Evolutionary conservation across 1,284 basidiomycete species (phyloP).

Genomic region (Ustanciosporium gigantosporum): DNA sequence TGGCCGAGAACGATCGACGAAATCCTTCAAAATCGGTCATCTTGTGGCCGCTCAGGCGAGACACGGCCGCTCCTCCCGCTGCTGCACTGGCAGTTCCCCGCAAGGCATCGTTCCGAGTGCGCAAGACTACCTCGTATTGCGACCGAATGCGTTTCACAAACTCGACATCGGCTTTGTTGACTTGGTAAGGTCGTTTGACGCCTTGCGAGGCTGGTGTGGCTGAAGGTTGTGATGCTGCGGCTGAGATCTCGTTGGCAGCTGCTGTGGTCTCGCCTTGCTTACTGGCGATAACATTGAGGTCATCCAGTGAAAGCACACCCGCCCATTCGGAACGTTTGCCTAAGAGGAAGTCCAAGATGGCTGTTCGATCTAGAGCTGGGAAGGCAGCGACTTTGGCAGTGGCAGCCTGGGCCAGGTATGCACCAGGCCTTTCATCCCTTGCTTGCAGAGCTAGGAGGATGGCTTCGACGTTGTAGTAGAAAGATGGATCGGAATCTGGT

Average conservation of each 20-base stretch:
- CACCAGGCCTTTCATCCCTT: slow-evolving; percentile 47
- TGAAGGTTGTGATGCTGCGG: background rate
- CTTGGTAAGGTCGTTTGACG: slow-evolving; percentile 51
- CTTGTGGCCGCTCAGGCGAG: slow-evolving; percentile 9
- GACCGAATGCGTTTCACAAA: slow-evolving; percentile 53
- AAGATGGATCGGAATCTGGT: slow-evolving; percentile 26
- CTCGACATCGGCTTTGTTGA: slow-evolving; percentile 48
- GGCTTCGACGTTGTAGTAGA: slow-evolving; percentile 49
- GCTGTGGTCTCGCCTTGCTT: background rate
- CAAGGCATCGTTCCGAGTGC: slow-evolving; percentile 48
- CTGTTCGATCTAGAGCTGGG: slow-evolving; percentile 46
- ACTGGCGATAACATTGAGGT: background rate
- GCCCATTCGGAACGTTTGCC: slow-evolving; percentile 50
- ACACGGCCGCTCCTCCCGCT: slow-evolving; percentile 16
- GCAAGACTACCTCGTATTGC: slow-evolving; percentile 46
- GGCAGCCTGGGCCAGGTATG: slow-evolving; percentile 52
- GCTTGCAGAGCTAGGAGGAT: slow-evolving; percentile 52
- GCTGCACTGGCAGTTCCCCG: slow-evolving; percentile 27
- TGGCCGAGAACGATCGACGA: slow-evolving; percentile 30
- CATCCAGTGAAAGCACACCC: slow-evolving; percentile 26
- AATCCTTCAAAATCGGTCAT: slow-evolving; percentile 36
- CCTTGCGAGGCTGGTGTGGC: slow-evolving; percentile 7
- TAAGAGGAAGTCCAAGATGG: slow-evolving; percentile 51
- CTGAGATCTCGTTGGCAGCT: background rate
- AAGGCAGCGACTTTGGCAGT: slow-evolving; percentile 44